phyloP scores from a whole-genome alignment of 441 rosid genomes.

The Syzygium malaccense region DNA sequence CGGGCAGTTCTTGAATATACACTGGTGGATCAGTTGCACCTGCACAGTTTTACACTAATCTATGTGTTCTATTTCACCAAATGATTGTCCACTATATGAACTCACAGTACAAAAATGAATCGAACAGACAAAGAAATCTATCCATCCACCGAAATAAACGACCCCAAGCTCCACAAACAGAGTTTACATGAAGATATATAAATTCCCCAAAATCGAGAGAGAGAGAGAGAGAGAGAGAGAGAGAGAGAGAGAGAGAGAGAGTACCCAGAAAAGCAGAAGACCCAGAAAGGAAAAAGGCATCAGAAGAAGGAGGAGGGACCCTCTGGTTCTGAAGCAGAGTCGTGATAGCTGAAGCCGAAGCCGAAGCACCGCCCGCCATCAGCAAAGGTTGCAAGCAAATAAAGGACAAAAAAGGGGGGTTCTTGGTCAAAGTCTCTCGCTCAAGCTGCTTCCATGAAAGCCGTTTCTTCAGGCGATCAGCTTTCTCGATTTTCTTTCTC shows the following conservation, averaged over 20 bases:
- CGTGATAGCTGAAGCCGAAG: slow-evolving; percentile 22
- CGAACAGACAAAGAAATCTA: neutral
- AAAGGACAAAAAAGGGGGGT: neutral
- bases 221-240: neutral
- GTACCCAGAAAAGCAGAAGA: slow-evolving; percentile 48
- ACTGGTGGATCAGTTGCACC: neutral
- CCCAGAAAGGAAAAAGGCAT: slow-evolving; percentile 38
- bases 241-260: neutral
- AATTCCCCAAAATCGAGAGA: neutral
- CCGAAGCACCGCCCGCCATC: slow-evolving; percentile 30
- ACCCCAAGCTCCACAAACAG: neutral
- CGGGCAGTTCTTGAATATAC: neutral
- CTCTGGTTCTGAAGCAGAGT: slow-evolving; percentile 32
- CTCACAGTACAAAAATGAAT: neutral
- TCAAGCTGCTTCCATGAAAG: slow-evolving; percentile 11
- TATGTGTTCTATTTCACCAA: neutral
- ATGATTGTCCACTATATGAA: neutral
- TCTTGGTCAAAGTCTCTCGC: neutral
- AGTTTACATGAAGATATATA: neutral
- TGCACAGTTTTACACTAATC: neutral
- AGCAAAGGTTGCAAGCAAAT: neutral
- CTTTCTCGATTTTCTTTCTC: neutral
- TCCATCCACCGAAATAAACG: neutral
- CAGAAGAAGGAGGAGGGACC: slow-evolving; percentile 22
- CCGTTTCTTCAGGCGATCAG: neutral